Evolutionary conservation across 768 basidiomycete genomes (phyloP), one percentile per base, ranked within the genome.

Genomic region (Auriscalpium orientale): DNA sequence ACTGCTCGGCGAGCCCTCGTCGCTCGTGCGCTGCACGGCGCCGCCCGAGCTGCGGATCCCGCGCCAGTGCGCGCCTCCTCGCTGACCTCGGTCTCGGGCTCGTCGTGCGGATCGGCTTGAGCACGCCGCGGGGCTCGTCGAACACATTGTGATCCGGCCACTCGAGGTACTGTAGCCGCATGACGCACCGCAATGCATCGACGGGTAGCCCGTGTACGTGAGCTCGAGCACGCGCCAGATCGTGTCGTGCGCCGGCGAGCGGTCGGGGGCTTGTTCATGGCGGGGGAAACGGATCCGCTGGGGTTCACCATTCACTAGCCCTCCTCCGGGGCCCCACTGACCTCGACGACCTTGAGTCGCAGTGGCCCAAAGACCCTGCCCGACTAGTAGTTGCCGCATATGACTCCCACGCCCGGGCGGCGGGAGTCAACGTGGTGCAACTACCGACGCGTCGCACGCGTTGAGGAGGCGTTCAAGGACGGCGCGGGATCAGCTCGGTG

Each of bases 61-160:
- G 6, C 57, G 56, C 22, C 53, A 55, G 13, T 59, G 22, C 66
- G 64, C 36, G 60, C 37, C 20, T 46, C 58, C 18, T 56, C 60
- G 58, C 60, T 56, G 36, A 53, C 55, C 37, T 64, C 67, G 36
- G 64, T 66, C 47, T 64, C 59, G 4, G 64, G 65, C 59, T 80
- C 84, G n/a, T 91, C 86, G 58, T 85, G 83, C 57, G 78, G 53
- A 97, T 80, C 18, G 98, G 78, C 13, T 78, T 74, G 45, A 97
- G 71, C 20, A 98, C 74, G 7, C 85, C 87, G 6, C 80, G 73
- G 0, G 95, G 85, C 55, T 91, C 84, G 13, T 86, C 83, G 0
- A 95, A 95, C 13, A 98, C 91, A 67, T 94, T 94, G 75, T 98
- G 87, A 64, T 98, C 95, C 2, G 95, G 92, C 95, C 95, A 98